Conservation (phyloP, 495 filamentous ascomycete genomes). For the Aspergillus campestris region DNA sequence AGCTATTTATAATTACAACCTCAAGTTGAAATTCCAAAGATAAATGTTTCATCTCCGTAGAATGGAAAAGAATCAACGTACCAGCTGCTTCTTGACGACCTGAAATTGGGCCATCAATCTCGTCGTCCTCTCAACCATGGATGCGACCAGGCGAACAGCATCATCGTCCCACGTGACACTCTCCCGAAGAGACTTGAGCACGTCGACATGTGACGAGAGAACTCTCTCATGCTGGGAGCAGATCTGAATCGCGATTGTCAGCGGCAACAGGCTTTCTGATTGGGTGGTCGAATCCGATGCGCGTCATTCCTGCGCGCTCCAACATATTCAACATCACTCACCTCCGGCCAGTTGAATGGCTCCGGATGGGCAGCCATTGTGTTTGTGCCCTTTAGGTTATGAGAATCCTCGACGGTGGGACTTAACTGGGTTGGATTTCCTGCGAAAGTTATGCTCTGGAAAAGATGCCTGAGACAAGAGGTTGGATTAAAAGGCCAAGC, state of each 20-base stretch:
- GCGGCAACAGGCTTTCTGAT: no score
- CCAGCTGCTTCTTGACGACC: slow-evolving; percentile 25
- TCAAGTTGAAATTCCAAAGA: no score
- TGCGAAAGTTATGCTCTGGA: neutral
- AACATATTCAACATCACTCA: slow-evolving; percentile 1
- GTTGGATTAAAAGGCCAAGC: slow-evolving; percentile 2
- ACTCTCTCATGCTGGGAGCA: slow-evolving; percentile 28
- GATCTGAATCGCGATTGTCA: slow-evolving; percentile 12
- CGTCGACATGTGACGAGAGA: slow-evolving; percentile 26
- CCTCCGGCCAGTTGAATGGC: slow-evolving; percentile 13
- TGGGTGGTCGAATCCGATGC: no score
- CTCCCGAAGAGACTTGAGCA: slow-evolving; percentile 22
- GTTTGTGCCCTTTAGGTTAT: neutral
- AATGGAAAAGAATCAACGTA: slow-evolving; percentile 10
- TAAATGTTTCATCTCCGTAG: no score
- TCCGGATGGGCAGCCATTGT: neutral
- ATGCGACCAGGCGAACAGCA: slow-evolving; percentile 17
- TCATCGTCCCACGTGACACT: slow-evolving; percentile 16
- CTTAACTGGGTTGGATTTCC: slow-evolving; percentile 2
- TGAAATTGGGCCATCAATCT: slow-evolving; percentile 28
- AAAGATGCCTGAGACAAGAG: neutral
- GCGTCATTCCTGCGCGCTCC: no score
- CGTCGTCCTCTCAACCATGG: slow-evolving; percentile 32
- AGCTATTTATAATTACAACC: no score
- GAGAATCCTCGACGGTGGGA: slow-evolving; percentile 13